Evolutionary conservation across 2,329 filamentous ascomycete genomes (phyloP).

Genomic region (Fonsecaea erecta): DNA sequence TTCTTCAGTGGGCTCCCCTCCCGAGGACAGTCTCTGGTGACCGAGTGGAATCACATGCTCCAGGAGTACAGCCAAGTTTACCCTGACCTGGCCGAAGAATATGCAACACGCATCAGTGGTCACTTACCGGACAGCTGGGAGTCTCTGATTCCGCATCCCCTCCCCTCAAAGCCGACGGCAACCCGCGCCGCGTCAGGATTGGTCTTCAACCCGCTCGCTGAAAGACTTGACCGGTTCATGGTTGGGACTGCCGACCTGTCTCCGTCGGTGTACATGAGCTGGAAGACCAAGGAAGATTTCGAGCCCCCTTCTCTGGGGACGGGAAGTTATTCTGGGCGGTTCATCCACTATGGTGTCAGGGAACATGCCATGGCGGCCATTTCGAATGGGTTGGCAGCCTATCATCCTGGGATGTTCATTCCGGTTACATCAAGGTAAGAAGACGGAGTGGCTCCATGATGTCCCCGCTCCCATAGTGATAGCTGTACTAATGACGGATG

Average conservation of each 20-base stretch:
- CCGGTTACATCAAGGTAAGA: slow-evolving; percentile 55
- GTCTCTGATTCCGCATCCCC: slow-evolving; percentile 54
- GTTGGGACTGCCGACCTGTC: slow-evolving; percentile 61
- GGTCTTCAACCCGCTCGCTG: slow-evolving; percentile 59
- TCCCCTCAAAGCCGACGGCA: slow-evolving; percentile 57
- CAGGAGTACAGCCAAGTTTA: slow-evolving; percentile 50
- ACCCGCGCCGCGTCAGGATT: slow-evolving; percentile 55
- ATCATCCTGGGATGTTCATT: slow-evolving; percentile 57
- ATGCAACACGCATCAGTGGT: slow-evolving; percentile 55
- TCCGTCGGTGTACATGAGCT: slow-evolving; percentile 61
- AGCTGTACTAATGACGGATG: neutral
- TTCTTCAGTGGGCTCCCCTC: slow-evolving; percentile 59
- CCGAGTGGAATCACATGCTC: slow-evolving; percentile 56
- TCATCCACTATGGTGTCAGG: slow-evolving; percentile 84
- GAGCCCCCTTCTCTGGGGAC: slow-evolving; percentile 49
- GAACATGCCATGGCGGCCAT: slow-evolving; percentile 91
- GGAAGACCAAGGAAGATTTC: slow-evolving; percentile 58
- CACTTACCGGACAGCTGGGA: slow-evolving; percentile 57
- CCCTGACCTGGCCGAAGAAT: slow-evolving; percentile 56
- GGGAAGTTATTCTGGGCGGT: slow-evolving; percentile 39
- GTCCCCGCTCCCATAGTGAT: no score
- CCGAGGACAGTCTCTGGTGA: slow-evolving; percentile 54
- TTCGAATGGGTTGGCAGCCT: slow-evolving; percentile 72
- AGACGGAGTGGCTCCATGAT: neutral
- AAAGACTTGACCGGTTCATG: slow-evolving; percentile 55